A percentile compares a stretch with the other conserved stretches of the same genome.
phyloP scores from a whole-genome alignment of 2,329 filamentous ascomycete genomes.

The Botrytis deweyae region DNA sequence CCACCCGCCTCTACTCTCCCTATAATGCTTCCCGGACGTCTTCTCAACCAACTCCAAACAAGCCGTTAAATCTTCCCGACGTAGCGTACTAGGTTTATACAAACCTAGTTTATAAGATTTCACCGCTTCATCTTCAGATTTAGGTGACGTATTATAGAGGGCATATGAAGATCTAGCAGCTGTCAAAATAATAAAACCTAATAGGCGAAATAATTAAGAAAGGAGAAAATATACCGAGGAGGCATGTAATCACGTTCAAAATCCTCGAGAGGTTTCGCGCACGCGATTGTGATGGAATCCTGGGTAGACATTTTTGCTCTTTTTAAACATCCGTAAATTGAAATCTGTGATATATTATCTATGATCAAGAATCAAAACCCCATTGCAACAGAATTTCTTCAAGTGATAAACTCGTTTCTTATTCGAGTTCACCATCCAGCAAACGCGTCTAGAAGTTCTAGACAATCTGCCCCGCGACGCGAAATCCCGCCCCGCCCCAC shows the following conservation, averaged over 20 bases:
- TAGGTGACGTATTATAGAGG: not conserved
- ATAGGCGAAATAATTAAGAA: not conserved
- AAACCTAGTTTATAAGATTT: slow-evolving; percentile 48
- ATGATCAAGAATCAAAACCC: not conserved
- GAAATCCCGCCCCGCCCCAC: slow-evolving; percentile 12
- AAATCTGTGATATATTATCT: not conserved
- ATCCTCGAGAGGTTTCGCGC: slow-evolving; percentile 47
- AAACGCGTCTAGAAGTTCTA: not conserved
- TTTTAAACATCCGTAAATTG: not conserved
- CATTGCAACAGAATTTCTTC: not conserved
- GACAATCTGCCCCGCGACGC: slow-evolving; percentile 21
- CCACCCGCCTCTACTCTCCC: slow-evolving; percentile 62
- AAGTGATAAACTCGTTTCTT: not conserved
- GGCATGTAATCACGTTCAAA: slow-evolving; percentile 52
- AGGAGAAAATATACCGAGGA: slow-evolving; percentile 36
- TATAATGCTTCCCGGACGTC: slow-evolving; percentile 66
- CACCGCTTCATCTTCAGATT: slow-evolving; percentile 35
- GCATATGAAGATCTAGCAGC: not conserved
- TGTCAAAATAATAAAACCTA: slow-evolving; percentile 21
- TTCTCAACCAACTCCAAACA: slow-evolving; percentile 59
- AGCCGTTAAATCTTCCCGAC: slow-evolving; percentile 47
- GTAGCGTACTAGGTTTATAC: slow-evolving; percentile 43
- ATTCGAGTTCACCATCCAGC: too few species aligned
- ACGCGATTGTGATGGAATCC: slow-evolving; percentile 48
- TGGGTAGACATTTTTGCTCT: not conserved